A percentile compares a stretch with the other conserved stretches of the same genome.
Evolutionary conservation across 495 filamentous ascomycete genomes (phyloP).

Genomic region (Penicillium lagena): DNA sequence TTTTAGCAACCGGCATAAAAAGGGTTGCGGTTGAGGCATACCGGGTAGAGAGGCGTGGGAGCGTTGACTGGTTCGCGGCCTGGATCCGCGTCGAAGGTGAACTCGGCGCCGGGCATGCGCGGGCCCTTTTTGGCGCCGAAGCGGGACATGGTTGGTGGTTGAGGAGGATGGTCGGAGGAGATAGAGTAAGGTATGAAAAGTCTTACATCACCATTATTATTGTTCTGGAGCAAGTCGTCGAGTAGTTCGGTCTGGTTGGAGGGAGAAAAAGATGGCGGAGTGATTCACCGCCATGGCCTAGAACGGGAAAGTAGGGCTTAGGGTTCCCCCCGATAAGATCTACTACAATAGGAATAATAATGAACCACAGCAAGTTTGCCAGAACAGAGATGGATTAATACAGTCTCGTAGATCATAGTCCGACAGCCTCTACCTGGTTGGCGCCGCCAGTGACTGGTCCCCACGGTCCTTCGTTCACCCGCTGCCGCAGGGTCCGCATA

Average conservation of each 20-base stretch:
- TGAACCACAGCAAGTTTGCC: too few species aligned
- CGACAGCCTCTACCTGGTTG: conserved; percentile 30
- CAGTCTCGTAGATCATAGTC: conserved; percentile 15
- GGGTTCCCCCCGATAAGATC: conserved; percentile 6
- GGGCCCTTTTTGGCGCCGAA: conserved; percentile 33
- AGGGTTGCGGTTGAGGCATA: conserved; percentile 11
- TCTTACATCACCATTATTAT: not conserved
- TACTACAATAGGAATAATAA: too few species aligned
- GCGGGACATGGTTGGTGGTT: conserved; percentile 26
- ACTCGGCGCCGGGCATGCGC: conserved; percentile 34
- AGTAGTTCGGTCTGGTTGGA: not conserved
- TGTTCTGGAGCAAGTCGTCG: not conserved
- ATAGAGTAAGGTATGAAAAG: too few species aligned
- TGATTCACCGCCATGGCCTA: conserved; percentile 12
- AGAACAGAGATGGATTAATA: too few species aligned
- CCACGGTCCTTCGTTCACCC: conserved; percentile 38
- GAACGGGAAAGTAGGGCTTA: conserved; percentile 15
- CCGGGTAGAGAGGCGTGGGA: conserved; percentile 38
- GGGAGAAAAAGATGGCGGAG: conserved; percentile 9
- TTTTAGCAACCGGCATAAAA: conserved; percentile 1
- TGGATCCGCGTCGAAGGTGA: conserved; percentile 34
- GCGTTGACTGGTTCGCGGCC: conserved; percentile 34
- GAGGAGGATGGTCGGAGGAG: too few species aligned
- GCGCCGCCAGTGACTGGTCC: conserved; percentile 27
- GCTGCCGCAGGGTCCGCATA: conserved; percentile 32